Evolutionary conservation across 2,329 filamentous ascomycete species (phyloP).

Genomic region (Chrysosporium queenslandicum): DNA sequence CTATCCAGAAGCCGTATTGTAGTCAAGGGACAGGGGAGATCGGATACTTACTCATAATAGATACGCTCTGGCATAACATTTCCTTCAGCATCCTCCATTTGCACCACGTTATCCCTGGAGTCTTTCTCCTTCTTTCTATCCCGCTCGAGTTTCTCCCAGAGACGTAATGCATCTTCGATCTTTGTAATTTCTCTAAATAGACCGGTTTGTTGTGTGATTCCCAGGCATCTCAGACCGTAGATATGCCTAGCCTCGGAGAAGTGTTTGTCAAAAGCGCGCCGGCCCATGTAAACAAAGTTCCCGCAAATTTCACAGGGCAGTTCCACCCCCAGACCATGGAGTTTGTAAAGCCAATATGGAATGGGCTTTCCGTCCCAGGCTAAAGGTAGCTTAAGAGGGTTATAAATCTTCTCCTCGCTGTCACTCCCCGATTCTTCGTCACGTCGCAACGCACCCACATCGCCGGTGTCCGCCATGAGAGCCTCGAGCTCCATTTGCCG

Average conservation of each 20-base stretch:
- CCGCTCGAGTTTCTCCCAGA: conserved; percentile 88
- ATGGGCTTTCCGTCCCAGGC: conserved; percentile 99
- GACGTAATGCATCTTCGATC: conserved; percentile 75
- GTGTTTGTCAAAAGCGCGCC: conserved; percentile 94
- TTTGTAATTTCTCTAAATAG: conserved; percentile 89
- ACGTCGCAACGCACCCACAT: conserved; percentile 35
- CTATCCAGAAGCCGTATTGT: background rate
- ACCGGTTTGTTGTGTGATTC: conserved; percentile 73
- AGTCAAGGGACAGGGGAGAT: background rate
- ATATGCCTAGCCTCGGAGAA: conserved; percentile 92
- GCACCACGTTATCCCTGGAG: conserved; percentile 73
- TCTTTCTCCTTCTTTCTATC: conserved; percentile 70
- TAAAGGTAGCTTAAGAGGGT: conserved; percentile 87
- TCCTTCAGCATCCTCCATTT: conserved; percentile 96
- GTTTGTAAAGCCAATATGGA: conserved; percentile 95
- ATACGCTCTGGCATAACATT: conserved; percentile 99
- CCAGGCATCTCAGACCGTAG: conserved; percentile 85
- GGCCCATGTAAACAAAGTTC: conserved; percentile 97
- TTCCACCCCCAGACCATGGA: conserved; percentile 89
- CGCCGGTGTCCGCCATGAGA: conserved; percentile 55
- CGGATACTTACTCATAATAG: conserved; percentile 59
- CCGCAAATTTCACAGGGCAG: conserved; percentile 95
- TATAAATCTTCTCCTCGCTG: conserved; percentile 81
- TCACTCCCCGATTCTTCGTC: conserved; percentile 55
- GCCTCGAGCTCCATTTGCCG: conserved; percentile 89